Percentiles rank a stretch among this genome's conserved stretches.
phyloP scores from a whole-genome alignment of 192 early-diverging fungal genomes.

The Coemansia sp. region DNA sequence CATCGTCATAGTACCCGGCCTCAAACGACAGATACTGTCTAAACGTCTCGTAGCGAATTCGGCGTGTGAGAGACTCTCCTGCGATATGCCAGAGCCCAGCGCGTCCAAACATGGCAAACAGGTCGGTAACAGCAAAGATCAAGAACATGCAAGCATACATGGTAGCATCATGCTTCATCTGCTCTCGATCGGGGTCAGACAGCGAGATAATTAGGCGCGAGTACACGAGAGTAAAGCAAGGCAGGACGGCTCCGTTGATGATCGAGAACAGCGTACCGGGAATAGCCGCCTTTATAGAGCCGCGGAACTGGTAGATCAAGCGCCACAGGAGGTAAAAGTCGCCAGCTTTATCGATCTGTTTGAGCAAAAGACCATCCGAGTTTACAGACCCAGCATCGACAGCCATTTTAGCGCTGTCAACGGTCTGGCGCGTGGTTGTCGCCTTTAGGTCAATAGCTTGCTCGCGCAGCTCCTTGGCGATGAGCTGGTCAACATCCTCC shows the following conservation, averaged over 20 bases:
- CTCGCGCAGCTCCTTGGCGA: constrained; percentile 42
- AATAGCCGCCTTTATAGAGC: constrained; percentile 25
- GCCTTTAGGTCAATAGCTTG: constrained; percentile 40
- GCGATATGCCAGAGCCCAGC: constrained; percentile 57
- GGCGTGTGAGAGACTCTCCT: constrained; percentile 64
- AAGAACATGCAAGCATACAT: constrained; percentile 51
- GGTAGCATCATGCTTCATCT: constrained; percentile 24
- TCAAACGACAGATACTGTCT: constrained; percentile 67
- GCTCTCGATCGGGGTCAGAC: constrained; percentile 12
- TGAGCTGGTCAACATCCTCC: constrained; percentile 32
- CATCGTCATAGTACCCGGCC: constrained; percentile 71
- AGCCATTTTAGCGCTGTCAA: constrained; percentile 15
- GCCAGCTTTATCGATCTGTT: constrained; percentile 23
- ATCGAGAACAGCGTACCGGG: constrained; percentile 27
- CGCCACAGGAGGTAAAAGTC: constrained; percentile 28
- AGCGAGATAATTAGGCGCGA: constrained; percentile 39
- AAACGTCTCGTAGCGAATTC: constrained; percentile 64
- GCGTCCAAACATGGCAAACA: constrained; percentile 58
- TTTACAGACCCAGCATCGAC: not conserved
- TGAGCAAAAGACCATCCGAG: not conserved
- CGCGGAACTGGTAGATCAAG: constrained; percentile 19
- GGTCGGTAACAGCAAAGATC: constrained; percentile 49
- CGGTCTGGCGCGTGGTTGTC: constrained; percentile 30
- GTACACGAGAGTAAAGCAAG: constrained; percentile 72
- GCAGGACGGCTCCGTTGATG: constrained; percentile 70